Evolutionary conservation across 805 yeast species (phyloP).

Genomic region (Saccharomyces eubayanus): DNA sequence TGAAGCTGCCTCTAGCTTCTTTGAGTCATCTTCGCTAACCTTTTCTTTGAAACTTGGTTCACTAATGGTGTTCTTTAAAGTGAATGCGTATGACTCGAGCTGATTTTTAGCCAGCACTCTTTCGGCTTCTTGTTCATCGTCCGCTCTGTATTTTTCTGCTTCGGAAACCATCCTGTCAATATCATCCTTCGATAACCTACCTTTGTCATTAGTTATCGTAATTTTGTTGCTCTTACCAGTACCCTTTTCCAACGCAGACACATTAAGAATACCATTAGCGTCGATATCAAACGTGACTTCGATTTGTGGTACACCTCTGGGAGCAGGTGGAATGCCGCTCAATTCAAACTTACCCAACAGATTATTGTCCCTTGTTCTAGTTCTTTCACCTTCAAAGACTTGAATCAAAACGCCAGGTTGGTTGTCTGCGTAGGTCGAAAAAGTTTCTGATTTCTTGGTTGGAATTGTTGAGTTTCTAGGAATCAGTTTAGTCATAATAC

Average conservation of each 20-base stretch:
- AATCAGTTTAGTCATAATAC: conserved; percentile 94
- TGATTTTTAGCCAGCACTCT: conserved; percentile 90
- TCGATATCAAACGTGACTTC: conserved; percentile 95
- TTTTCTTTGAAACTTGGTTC: conserved; percentile 74
- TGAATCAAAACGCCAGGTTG: conserved; percentile 97
- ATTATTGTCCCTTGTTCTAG: conserved; percentile 90
- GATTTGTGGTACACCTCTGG: conserved; percentile 96
- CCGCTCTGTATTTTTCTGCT: conserved; percentile 94
- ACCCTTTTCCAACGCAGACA: conserved; percentile 92
- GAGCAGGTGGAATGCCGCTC: conserved; percentile 93
- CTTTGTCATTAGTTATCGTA: conserved; percentile 96
- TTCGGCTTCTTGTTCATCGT: conserved; percentile 86
- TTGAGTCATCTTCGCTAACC: conserved; percentile 57
- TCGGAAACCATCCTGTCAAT: conserved; percentile 95
- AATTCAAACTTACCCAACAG: conserved; percentile 92
- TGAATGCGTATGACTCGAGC: conserved; percentile 88
- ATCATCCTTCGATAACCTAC: conserved; percentile 93
- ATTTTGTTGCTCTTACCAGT: conserved; percentile 94
- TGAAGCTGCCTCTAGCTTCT: conserved; percentile 62
- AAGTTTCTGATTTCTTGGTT: conserved; percentile 91
- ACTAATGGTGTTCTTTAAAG: conserved; percentile 70
- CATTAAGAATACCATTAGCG: conserved; percentile 94
- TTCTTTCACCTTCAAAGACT: conserved; percentile 96
- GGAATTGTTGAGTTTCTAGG: conserved; percentile 95
- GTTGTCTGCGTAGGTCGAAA: conserved; percentile 94